Evolutionary conservation across 1,139 yeast species (phyloP).

Genomic region (Taphrina communis): DNA sequence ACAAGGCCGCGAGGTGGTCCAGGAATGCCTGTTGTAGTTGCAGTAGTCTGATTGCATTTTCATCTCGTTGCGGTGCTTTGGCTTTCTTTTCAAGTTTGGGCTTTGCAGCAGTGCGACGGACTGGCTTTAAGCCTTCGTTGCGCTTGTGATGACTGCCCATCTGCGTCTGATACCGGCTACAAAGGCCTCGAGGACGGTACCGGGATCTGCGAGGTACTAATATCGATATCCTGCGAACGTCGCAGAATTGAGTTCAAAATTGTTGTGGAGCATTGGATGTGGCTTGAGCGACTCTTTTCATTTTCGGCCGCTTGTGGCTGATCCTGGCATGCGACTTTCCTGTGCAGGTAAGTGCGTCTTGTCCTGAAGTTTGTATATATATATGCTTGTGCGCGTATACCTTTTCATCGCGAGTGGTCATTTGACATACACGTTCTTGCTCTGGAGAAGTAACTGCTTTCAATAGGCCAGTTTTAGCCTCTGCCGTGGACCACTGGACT

Average conservation of each 20-base stretch:
- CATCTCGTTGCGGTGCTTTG: conserved; percentile 7
- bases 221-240: not conserved
- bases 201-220: too few relatives aligned
- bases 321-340: not conserved
- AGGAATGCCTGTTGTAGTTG: conserved; percentile 24
- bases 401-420: too few relatives aligned
- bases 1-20: conserved; percentile 7
- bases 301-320: conserved; percentile 4
- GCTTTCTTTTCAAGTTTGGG: conserved; percentile 28
- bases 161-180: not conserved
- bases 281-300: conserved; percentile 15
- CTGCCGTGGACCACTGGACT: not conserved
- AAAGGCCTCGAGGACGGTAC: too few relatives aligned
- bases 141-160: conserved; percentile 40
- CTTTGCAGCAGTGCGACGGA: conserved; percentile 34
- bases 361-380: not conserved
- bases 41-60: not conserved
- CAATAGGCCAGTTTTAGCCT: not conserved
- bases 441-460: not conserved
- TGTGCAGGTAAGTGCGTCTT: too few relatives aligned
- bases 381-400: not conserved
- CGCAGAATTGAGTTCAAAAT: not conserved
- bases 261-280: conserved; percentile 3
- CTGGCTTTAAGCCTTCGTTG: conserved; percentile 33
- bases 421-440: too few relatives aligned